Evolutionary conservation across 257 asterid species (phyloP).

Genomic region (Misopates orontium): DNA sequence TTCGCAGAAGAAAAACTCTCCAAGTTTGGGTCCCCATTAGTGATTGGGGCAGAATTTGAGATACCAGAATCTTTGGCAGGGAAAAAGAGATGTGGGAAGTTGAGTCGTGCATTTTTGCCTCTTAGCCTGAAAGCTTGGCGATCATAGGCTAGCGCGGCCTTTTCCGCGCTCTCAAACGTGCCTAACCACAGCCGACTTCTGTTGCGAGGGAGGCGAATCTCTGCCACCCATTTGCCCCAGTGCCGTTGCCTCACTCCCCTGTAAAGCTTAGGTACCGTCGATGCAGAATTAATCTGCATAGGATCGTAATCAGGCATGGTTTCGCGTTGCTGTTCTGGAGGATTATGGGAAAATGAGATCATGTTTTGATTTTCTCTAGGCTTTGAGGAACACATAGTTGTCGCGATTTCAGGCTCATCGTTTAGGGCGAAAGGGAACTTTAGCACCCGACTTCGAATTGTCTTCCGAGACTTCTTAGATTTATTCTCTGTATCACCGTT

Average conservation of each 20-base stretch:
- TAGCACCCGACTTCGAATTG: constrained; percentile 17
- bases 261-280: constrained; percentile 30
- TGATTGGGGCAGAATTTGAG: background rate
- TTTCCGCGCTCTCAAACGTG: constrained; percentile 44
- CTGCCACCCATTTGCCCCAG: constrained; percentile 66
- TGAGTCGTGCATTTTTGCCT: constrained; percentile 42
- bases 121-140: constrained; percentile 48
- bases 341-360: constrained; percentile 38
- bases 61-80: background rate
- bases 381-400: background rate
- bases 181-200: constrained; percentile 58
- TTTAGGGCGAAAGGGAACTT: constrained; percentile 40
- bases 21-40: background rate
- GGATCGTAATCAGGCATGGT: background rate
- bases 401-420: constrained; percentile 11
- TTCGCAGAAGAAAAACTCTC: background rate
- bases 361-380: constrained; percentile 23
- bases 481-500: background rate
- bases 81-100: constrained; percentile 47
- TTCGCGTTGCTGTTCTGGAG: background rate
- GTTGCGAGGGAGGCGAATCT: constrained; percentile 52
- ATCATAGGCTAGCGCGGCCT: constrained; percentile 57
- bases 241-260: constrained; percentile 60
- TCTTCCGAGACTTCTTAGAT: constrained; percentile 24
- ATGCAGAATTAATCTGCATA: background rate